Evolutionary conservation across 2,329 filamentous ascomycete genomes (phyloP), one percentile per base, ranked within the genome.

Genomic region (Hypoxylon sp.): DNA sequence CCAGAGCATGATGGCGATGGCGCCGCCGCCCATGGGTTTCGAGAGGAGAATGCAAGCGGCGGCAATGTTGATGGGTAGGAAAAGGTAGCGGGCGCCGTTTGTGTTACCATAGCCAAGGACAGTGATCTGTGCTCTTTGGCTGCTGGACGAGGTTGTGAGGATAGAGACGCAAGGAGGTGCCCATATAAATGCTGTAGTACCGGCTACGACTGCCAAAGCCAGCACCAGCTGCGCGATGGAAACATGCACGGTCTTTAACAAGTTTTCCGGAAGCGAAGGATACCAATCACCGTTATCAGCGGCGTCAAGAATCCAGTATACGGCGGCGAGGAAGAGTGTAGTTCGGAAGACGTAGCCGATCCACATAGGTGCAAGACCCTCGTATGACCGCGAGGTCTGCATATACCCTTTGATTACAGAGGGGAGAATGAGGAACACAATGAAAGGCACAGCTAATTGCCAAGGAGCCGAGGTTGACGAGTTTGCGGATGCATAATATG

Each of bases 381-480:
- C 88, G 69, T 95, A 97, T 0, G 91, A 96, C 48, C 87, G 83
- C 2, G 91, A 94, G n/a, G 87, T 84, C 17, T 78, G 73, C 66
- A 93, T 91, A 73, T 92, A 97, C 3, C 87, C 86, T 66, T 88
- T 88, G 70, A 95, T 80, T 40, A 93, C 82, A 3, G 82, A 78
- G 0, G 92, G 92, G 4, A 97, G 78, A 20, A 84, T 72, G 17
- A 91, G 69, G 9, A 87, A 86, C 7, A 91, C 80, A n/a, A 83
- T 64, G 63, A 91, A 89, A 0, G 93, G 91, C 36, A 97, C 88
- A 5, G 78, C 71, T 12, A 97, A 79, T 70, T 97, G 93, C 91
- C 92, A 97, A 1, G 86, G 81, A 1, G 93, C 90, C 2, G 93
- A 97, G 1, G 92, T 97, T 0, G 94, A 97, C 0, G 93, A 96